Conservation (phyloP, 208 protist genomes). For the Leishmania guyanensis region DNA sequence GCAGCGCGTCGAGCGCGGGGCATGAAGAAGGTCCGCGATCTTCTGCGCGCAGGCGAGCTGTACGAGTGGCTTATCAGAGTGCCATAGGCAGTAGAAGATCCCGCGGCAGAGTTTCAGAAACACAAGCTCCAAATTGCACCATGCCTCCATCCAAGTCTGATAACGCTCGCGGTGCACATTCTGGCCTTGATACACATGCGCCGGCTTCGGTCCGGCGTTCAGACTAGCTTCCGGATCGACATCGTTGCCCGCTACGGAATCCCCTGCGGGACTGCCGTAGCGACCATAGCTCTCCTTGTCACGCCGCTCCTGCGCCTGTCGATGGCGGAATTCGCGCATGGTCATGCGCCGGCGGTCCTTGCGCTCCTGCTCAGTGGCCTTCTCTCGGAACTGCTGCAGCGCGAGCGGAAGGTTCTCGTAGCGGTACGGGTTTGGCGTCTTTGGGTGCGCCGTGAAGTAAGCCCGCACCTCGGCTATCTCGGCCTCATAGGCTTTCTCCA, state of each 20-base stretch:
- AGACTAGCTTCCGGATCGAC: slow-evolving; percentile 32
- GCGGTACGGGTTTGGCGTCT: slow-evolving; percentile 46
- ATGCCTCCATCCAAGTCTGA: slow-evolving; percentile 60
- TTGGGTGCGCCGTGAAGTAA: slow-evolving; percentile 52
- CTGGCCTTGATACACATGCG: slow-evolving; percentile 33
- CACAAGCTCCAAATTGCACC: slow-evolving; percentile 81
- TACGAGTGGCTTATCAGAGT: slow-evolving; percentile 92
- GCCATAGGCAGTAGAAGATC: slow-evolving; percentile 91
- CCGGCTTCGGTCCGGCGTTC: slow-evolving; percentile 24
- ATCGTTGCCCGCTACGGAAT: slow-evolving; percentile 22
- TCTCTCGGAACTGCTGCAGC: slow-evolving; percentile 45
- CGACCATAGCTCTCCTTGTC: slow-evolving; percentile 41
- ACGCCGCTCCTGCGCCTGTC: slow-evolving; percentile 37
- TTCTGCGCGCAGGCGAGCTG: slow-evolving; percentile 83
- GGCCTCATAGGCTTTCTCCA: slow-evolving; percentile 53
- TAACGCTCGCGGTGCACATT: slow-evolving; percentile 55
- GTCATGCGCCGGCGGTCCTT: slow-evolving; percentile 36
- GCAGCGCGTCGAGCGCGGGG: slow-evolving; percentile 44
- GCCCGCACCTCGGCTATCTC: slow-evolving; percentile 39
- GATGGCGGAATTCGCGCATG: slow-evolving; percentile 33
- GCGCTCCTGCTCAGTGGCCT: slow-evolving; percentile 36
- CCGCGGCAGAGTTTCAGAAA: slow-evolving; percentile 87
- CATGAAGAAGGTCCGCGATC: slow-evolving; percentile 69
- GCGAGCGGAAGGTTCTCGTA: slow-evolving; percentile 64
- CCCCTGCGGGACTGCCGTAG: slow-evolving; percentile 30